Percentiles rank a stretch among this genome's conserved stretches.
phyloP scores from a whole-genome alignment of 495 filamentous ascomycete species.

The Polyplosphaeria fusca region DNA sequence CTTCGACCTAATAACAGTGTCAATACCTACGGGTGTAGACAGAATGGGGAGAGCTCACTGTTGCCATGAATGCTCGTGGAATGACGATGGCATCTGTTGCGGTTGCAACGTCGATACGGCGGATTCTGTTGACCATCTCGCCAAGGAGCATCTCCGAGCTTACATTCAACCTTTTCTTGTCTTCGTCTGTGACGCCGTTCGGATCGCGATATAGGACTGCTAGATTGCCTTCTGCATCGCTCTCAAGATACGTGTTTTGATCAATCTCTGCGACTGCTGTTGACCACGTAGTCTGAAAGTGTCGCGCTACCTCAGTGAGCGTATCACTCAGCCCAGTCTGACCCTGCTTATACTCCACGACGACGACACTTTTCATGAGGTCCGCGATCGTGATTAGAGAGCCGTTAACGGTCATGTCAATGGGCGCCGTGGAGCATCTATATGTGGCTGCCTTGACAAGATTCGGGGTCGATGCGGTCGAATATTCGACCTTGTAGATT shows the following conservation, averaged over 20 bases:
- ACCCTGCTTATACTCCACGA: constrained; percentile 61
- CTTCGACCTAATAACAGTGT: constrained; percentile 63
- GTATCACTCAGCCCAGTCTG: constrained; percentile 45
- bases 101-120: constrained; percentile 57
- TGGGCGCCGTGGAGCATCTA: constrained; percentile 77
- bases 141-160: constrained; percentile 80
- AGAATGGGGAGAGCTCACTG: constrained; percentile 53
- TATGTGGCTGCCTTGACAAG: constrained; percentile 70
- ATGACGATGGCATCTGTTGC: constrained; percentile 61
- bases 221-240: constrained; percentile 84
- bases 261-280: constrained; percentile 74
- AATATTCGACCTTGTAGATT: constrained; percentile 44
- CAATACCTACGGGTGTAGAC: background rate
- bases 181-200: constrained; percentile 69
- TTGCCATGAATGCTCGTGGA: constrained; percentile 84
- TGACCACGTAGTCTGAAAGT: constrained; percentile 75
- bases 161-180: constrained; percentile 65
- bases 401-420: constrained; percentile 69
- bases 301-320: constrained; percentile 71
- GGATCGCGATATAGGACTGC: constrained; percentile 69
- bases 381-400: constrained; percentile 80
- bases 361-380: constrained; percentile 85
- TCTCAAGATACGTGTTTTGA: constrained; percentile 69
- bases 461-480: constrained; percentile 30
- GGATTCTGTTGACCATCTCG: constrained; percentile 88